phyloP scores from a whole-genome alignment of 768 basidiomycete genomes.

The Pleurotus tuber-regium region DNA sequence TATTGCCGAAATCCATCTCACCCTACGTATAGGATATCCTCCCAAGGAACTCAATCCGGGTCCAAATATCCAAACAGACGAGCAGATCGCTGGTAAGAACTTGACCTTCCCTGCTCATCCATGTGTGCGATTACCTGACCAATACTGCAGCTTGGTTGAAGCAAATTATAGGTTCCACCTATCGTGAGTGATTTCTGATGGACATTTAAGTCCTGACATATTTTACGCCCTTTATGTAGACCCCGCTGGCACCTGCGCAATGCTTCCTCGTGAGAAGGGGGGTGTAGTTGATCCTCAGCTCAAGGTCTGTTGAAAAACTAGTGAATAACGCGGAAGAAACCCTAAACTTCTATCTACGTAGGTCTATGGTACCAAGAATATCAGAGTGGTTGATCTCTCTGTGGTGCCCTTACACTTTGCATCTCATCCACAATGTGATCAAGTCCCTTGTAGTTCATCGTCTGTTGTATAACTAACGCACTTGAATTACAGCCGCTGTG shows the following conservation, averaged over 20 bases:
- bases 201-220: not conserved
- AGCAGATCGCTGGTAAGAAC: not conserved
- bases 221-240: constrained; percentile 14
- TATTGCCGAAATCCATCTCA: constrained; percentile 39
- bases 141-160: not conserved
- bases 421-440: constrained; percentile 43
- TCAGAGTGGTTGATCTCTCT: constrained; percentile 56
- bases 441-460: not conserved
- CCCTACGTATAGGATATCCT: not conserved
- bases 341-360: constrained; percentile 14
- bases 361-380: constrained; percentile 57
- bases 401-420: constrained; percentile 50
- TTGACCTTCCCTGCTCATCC: not conserved
- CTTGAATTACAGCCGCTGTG: constrained; percentile 29
- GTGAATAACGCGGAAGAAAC: too few species aligned
- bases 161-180: not conserved
- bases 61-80: not conserved
- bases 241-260: constrained; percentile 43
- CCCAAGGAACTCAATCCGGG: constrained; percentile 6
- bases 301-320: too few species aligned
- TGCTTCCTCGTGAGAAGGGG: constrained; percentile 39
- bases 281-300: constrained; percentile 25
- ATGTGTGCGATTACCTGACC: not conserved
- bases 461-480: constrained; percentile 1
- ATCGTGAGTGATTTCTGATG: not conserved